A percentile compares a stretch with the other conserved stretches of the same genome.
These are phyloP conservation scores for Tricholoma hemisulphureum DNA, from an alignment of 768 basidiomycete species.

Conservation along the genomic window DNA sequence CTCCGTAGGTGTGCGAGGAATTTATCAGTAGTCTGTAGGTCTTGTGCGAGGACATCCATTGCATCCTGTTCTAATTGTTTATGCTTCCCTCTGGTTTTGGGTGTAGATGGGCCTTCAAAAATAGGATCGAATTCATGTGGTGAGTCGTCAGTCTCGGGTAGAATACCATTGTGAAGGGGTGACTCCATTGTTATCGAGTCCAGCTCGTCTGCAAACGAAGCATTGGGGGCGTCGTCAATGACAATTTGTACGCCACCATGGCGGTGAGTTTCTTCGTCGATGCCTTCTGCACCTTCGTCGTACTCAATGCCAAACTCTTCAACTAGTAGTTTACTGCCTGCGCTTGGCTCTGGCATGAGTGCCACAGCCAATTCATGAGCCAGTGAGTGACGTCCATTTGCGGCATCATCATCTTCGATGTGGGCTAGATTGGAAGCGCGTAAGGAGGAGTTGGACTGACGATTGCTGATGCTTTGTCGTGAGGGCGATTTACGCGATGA, in stretches of 20 bases:
- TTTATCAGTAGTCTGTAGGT: conserved; percentile 74
- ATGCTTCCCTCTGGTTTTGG: conserved; percentile 28
- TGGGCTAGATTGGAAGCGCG: conserved; percentile 36
- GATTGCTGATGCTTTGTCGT: conserved; percentile 33
- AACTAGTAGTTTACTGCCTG: conserved; percentile 72
- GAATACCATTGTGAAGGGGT: conserved; percentile 27
- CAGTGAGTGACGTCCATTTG: conserved; percentile 61
- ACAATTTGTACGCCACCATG: conserved; percentile 32
- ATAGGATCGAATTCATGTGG: conserved; percentile 43
- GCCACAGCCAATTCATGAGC: conserved; percentile 87
- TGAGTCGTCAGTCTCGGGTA: conserved; percentile 28
- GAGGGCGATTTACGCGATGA: conserved; percentile 36
- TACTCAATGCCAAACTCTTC: conserved; percentile 91
- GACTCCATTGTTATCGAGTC: conserved; percentile 26
- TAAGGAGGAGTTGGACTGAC: conserved; percentile 52
- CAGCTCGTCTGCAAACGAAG: conserved; percentile 48
- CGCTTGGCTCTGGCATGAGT: conserved; percentile 82
- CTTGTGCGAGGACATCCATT: conserved; percentile 69
- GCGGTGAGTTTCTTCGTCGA: conserved; percentile 47
- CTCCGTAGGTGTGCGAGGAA: conserved; percentile 72
- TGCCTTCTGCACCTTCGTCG: conserved; percentile 83
- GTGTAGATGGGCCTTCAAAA: conserved; percentile 38
- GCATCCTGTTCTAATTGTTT: conserved; percentile 49
- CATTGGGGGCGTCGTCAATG: conserved; percentile 27
- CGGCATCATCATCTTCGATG: conserved; percentile 41